These are phyloP conservation scores for Eimeria tenella DNA, from an alignment of 169 alveolate genomes.

Conservation along the genomic window DNA sequence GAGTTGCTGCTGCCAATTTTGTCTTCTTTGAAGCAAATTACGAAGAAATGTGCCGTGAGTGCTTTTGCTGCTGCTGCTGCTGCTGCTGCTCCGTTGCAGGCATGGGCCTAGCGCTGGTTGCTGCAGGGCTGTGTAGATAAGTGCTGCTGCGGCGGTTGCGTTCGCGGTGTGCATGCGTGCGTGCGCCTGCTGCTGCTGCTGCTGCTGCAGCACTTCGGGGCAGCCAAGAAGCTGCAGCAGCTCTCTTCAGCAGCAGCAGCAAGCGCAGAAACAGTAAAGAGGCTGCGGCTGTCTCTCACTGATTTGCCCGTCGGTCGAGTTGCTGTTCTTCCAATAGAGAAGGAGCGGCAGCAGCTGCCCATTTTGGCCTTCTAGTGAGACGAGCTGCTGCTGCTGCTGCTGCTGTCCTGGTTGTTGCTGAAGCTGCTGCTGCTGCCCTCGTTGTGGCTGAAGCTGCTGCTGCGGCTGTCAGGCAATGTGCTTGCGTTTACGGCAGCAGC, in stretches of 20 bases:
- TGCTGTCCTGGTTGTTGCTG: no score
- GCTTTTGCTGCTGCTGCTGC: background rate
- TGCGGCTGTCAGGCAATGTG: no score
- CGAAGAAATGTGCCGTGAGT: background rate
- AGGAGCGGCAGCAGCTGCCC: background rate
- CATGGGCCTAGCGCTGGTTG: background rate
- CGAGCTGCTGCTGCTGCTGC: no score
- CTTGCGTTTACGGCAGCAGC: no score
- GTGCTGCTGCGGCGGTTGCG: background rate
- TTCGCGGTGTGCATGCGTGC: background rate
- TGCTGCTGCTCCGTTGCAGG: background rate
- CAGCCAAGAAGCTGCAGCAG: conserved; percentile 42
- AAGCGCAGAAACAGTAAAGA: conserved; percentile 26
- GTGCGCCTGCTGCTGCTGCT: conserved; percentile 31
- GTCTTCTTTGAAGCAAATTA: background rate
- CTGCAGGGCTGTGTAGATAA: background rate
- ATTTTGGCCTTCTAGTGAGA: no score
- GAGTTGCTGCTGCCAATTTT: conserved; percentile 33
- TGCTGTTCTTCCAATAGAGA: background rate
- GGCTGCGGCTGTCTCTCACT: conserved; percentile 20
- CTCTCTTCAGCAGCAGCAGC: conserved; percentile 11
- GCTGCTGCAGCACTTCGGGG: conserved; percentile 31
- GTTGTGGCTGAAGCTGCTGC: no score
- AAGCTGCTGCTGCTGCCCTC: no score
- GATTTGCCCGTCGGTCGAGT: conserved; percentile 17